Evolutionary conservation across 345 rosid species (phyloP).

Genomic region (Excoecaria cochinchinensis): DNA sequence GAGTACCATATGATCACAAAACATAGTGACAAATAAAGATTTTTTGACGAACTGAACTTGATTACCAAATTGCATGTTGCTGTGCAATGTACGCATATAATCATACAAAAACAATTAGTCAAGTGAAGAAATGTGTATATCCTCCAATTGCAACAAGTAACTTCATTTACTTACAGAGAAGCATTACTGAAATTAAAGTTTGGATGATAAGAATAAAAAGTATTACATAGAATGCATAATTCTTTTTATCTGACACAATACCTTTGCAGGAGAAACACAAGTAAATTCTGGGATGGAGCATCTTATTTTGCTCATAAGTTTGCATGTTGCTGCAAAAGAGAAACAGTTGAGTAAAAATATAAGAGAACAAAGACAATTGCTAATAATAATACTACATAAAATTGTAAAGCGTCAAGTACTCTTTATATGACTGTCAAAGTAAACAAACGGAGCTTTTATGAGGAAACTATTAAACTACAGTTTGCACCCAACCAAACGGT

Average conservation of each 20-base stretch:
- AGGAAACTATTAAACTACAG: neutral
- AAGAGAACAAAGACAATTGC: neutral
- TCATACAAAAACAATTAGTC: neutral
- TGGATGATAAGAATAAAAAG: neutral
- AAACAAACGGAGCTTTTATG: neutral
- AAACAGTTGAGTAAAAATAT: neutral
- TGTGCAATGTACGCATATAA: neutral
- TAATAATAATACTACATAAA: neutral
- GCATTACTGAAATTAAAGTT: neutral
- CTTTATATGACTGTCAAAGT: neutral
- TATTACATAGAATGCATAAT: neutral
- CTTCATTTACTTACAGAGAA: neutral
- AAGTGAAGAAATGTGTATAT: neutral
- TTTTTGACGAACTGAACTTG: neutral
- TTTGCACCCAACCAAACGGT: neutral
- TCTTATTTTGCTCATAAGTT: conserved; percentile 69
- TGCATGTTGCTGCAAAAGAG: conserved; percentile 69
- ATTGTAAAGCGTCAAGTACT: neutral
- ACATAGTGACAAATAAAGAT: neutral
- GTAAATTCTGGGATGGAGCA: conserved; percentile 94
- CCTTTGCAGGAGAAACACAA: conserved; percentile 88
- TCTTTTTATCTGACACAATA: conserved; percentile 23
- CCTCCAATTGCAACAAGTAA: neutral
- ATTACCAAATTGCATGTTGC: neutral
- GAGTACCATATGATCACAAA: neutral